Base-by-base conservation (phyloP, 1,284 basidiomycete genomes). In the Melampsora larici-populina region DNA sequence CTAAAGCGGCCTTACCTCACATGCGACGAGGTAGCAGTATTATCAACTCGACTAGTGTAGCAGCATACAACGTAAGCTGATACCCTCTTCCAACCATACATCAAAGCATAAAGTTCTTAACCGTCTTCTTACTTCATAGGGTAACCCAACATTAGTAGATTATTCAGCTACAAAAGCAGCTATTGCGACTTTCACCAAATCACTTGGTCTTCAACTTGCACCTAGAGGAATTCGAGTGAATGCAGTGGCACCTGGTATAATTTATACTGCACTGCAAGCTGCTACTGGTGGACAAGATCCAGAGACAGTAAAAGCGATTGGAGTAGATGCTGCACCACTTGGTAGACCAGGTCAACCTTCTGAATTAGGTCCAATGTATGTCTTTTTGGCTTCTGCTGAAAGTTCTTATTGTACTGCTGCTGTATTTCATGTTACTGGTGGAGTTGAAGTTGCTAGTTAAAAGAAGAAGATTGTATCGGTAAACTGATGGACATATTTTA, bases 41-140 rank as follows among this genome's bases (percentile, higher is more conserved):
- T 82, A 89, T 90, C 85, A 89, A 89, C 83, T 88, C 88, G 9
- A 86, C 88, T 7, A 88, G 87, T 13, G 89, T 90, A 36, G 88
- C 88, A 0, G 88, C 88, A 2, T 89, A 88, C 84, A 86, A 87
- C 79, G 85, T 85, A 13, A 7, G 65, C 24, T 18, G 1, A 36
- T 18, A 21, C 5, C 8, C 18, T 26, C 31, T 21, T 40, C 18
- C n/a, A 3, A 26, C 36, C 29, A 26, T 33, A 18, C 33, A 40
- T 9, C 26, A 49, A 26, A 29, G 17, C 24, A 31, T 36, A 31
- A n/a, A n/a, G 43, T 17, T 70, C 48, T 49, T 17, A 43, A 15
- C 4, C 26, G 1, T 8, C 7, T 3, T 11, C 11, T 74, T 33
- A 21, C 21, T 40, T 33, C 33, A 46, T 29, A 49, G 77, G 79